Base-by-base conservation (phyloP, 1,284 basidiomycete genomes). In the Boletus sp. region DNA sequence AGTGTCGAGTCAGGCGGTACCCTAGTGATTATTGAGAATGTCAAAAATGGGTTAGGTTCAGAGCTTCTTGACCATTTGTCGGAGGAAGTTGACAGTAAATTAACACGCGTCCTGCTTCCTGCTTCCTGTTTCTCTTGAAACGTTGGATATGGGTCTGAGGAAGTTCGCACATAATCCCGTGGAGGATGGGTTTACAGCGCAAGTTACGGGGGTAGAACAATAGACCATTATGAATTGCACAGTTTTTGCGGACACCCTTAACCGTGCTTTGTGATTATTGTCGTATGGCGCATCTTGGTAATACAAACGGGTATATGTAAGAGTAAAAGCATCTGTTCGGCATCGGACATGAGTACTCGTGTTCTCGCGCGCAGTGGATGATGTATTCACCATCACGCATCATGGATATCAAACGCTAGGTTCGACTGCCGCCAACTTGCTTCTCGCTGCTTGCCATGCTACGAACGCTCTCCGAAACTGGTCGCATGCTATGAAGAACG, bases 381-480 rank as follows among this genome's bases (percentile, higher is more conserved):
- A 2, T 34, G 16, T 10, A 32, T n/a, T 50, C 32, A 48, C 57
- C 35, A 5, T 37, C n/a, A 38, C 10, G 1, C 19, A 33, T 17
- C 32, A 17, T 16, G 5, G 5, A 25, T 19, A 32, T 64, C 38
- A 60, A 41, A n/a, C 37, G 0, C 20, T 14, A 8, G 57, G 26
- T 27, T 50, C 42, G 10, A 40, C 16, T 39, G 39, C 35, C 7
- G 12, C 32, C 3, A 32, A 16, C 48, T 60, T 60, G 32, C 40
- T 37, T 37, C 40, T 60, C 34, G 29, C 27, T 20, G 40, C 44
- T 26, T 41, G 9, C 58, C 58, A 64, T 20, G 23, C 19, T 12
- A 60, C 1, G 39, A 62, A 48, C 4, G 51, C 61, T 32, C 59
- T 60, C 41, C 49, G 30, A 32, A 64, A 60, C 39, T 64, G 59